These are phyloP conservation scores for Debaryomyces psychrophilus DNA, from an alignment of 1,139 yeast species.

Conservation along the genomic window DNA sequence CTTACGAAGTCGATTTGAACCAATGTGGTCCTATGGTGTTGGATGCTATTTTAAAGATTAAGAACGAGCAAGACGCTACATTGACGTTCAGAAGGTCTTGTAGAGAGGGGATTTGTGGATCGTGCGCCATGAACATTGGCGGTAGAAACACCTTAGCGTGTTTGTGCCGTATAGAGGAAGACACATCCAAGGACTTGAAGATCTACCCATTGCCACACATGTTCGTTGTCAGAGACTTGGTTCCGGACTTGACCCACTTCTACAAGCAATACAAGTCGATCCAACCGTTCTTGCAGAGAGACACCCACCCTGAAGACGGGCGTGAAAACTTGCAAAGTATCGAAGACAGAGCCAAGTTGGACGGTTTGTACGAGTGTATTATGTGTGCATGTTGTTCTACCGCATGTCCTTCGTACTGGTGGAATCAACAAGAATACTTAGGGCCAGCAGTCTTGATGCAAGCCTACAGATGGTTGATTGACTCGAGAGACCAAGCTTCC, in stretches of 20 bases:
- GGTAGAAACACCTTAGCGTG: conserved; percentile 97
- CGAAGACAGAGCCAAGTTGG: conserved; percentile 94
- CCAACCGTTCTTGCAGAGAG: conserved; percentile 94
- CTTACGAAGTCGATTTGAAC: conserved; percentile 82
- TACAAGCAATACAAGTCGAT: conserved; percentile 98
- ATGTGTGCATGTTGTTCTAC: conserved; percentile 99
- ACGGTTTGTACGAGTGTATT: conserved; percentile 96
- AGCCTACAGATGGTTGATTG: conserved; percentile 98
- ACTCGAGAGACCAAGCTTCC: conserved; percentile 93
- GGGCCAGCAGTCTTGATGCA: conserved; percentile 99
- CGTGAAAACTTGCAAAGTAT: conserved; percentile 90
- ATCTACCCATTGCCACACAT: conserved; percentile 98
- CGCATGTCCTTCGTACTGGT: conserved; percentile 99
- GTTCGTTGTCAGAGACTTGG: conserved; percentile 96
- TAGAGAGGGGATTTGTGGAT: conserved; percentile 99
- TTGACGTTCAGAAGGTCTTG: conserved; percentile 97
- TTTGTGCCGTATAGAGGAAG: conserved; percentile 88
- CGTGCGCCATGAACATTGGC: conserved; percentile 99
- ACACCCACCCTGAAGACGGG: conserved; percentile 81
- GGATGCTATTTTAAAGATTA: conserved; percentile 92
- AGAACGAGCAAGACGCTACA: conserved; percentile 94
- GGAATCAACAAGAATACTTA: conserved; percentile 98
- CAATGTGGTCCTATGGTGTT: conserved; percentile 97
- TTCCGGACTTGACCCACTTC: conserved; percentile 95
- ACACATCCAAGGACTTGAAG: conserved; percentile 73